Evolutionary conservation across 2,329 filamentous ascomycete genomes (phyloP).

Genomic region (Stemphylium vesicarium): DNA sequence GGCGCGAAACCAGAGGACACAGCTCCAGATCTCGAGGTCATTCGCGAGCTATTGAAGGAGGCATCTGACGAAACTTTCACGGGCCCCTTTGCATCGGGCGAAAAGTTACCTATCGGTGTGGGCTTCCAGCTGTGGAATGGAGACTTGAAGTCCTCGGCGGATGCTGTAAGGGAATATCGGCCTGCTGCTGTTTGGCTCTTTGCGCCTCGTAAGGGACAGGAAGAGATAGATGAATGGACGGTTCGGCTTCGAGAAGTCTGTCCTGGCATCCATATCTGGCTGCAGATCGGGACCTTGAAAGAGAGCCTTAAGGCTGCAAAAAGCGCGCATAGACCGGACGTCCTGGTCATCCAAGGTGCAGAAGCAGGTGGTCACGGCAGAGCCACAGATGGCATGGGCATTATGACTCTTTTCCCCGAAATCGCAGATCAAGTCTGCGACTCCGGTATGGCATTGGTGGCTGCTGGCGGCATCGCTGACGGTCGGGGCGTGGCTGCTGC

Average conservation of each 20-base stretch:
- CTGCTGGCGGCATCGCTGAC: conserved; percentile 66
- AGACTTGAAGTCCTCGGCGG: conserved; percentile 54
- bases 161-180: conserved; percentile 59
- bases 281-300: conserved; percentile 65
- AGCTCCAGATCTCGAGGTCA: conserved; percentile 9
- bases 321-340: conserved; percentile 57
- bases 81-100: conserved; percentile 7
- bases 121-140: conserved; percentile 64
- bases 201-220: conserved; percentile 55
- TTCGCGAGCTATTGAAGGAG: conserved; percentile 4
- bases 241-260: conserved; percentile 37
- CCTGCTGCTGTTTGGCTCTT: conserved; percentile 71
- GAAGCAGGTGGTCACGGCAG: conserved; percentile 70
- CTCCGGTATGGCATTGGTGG: conserved; percentile 51
- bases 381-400: conserved; percentile 49
- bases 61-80: not conserved
- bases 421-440: conserved; percentile 50
- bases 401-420: conserved; percentile 65
- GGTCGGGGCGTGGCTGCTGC: conserved; percentile 65
- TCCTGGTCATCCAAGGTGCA: conserved; percentile 65
- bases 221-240: conserved; percentile 44
- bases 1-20: conserved; percentile 47
- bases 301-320: conserved; percentile 59
- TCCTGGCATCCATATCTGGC: conserved; percentile 57
- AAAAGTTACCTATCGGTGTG: conserved; percentile 59